A percentile compares a stretch with the other conserved stretches of the same genome.
phyloP scores from a whole-genome alignment of 2,329 filamentous ascomycete genomes.

The Clarireedia hainanense region DNA sequence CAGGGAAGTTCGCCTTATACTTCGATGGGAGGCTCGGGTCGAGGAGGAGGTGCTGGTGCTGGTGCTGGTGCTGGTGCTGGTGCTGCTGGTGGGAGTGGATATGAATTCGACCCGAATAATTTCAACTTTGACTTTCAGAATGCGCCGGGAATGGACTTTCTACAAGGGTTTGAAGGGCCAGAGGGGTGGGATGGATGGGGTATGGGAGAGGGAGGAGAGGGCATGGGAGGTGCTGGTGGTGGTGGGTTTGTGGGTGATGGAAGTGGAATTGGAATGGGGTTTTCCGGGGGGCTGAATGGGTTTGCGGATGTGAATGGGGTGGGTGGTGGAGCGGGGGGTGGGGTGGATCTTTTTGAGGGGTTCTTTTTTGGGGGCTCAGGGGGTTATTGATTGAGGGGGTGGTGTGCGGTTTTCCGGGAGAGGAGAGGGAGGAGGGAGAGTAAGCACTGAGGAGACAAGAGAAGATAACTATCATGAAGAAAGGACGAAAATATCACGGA shows the following conservation, averaged over 20 bases:
- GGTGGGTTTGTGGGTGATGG: slow-evolving; percentile 6
- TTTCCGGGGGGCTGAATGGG: slow-evolving; percentile 18
- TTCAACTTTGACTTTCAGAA: slow-evolving; percentile 14
- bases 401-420: too few relatives aligned
- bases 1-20: not conserved
- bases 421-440: too few relatives aligned
- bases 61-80: not conserved
- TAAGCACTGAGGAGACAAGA: too few relatives aligned
- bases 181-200: not conserved
- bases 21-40: not conserved
- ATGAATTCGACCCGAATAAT: not conserved
- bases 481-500: too few relatives aligned
- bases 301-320: slow-evolving; percentile 17
- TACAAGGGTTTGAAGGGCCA: slow-evolving; percentile 11
- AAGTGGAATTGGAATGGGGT: slow-evolving; percentile 7
- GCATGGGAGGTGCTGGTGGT: slow-evolving; percentile 5
- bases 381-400: slow-evolving; percentile 7
- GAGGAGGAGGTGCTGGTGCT: not conserved
- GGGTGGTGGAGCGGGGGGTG: slow-evolving; percentile 23
- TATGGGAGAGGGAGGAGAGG: slow-evolving; percentile 13
- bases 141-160: slow-evolving; percentile 23
- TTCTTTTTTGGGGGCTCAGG: slow-evolving; percentile 43
- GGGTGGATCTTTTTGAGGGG: slow-evolving; percentile 42
- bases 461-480: too few relatives aligned
- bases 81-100: not conserved